These are phyloP conservation scores for Asclepias syriaca DNA, from an alignment of 257 asterid species.

Conservation along the genomic window DNA sequence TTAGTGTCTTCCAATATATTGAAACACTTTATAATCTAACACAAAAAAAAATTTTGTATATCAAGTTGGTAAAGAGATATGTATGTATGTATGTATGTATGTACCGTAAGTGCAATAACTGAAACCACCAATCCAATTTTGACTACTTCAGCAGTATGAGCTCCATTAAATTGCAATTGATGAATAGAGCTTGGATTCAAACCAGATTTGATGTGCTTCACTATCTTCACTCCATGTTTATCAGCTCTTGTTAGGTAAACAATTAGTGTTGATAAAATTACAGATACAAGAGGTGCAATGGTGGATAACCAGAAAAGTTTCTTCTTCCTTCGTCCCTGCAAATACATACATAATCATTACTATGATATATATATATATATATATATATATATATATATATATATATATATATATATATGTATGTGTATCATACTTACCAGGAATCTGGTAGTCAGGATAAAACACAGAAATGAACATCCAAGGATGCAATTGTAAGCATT, in stretches of 20 bases:
- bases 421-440: conserved; percentile 23
- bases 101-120: conserved; percentile 32
- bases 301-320: conserved; percentile 42
- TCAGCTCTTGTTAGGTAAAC: conserved; percentile 40
- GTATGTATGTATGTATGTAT: too few relatives aligned
- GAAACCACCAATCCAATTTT: conserved; percentile 33
- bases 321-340: conserved; percentile 33
- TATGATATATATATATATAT: too few relatives aligned
- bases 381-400: too few relatives aligned
- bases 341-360: neutral
- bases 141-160: conserved; percentile 25
- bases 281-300: conserved; percentile 34
- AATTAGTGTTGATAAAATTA: conserved; percentile 28
- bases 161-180: conserved; percentile 27
- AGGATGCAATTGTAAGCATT: conserved; percentile 27
- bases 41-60: too few relatives aligned
- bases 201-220: conserved; percentile 32
- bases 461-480: conserved; percentile 36
- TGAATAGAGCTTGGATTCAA: conserved; percentile 32
- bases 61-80: too few relatives aligned
- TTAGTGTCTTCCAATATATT: too few relatives aligned
- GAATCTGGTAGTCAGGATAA: conserved; percentile 30
- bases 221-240: conserved; percentile 36
- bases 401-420: too few relatives aligned
- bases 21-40: too few relatives aligned